These are phyloP conservation scores for Talaromyces stipitatus DNA, from an alignment of 495 filamentous ascomycete species.

Conservation along the genomic window DNA sequence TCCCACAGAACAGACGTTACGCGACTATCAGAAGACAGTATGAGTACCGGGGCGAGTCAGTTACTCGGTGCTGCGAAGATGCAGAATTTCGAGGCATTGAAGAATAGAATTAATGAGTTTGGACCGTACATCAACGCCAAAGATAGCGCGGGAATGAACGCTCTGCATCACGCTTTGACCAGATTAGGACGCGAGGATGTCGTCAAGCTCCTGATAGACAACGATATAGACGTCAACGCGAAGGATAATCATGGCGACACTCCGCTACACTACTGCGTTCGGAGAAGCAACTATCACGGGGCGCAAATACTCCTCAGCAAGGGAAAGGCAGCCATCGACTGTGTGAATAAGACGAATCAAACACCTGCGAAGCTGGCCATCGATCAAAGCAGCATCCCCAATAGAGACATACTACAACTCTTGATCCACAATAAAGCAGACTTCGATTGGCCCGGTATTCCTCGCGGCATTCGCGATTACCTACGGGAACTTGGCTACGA, in stretches of 20 bases:
- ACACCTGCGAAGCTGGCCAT: background rate
- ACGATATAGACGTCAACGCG: background rate
- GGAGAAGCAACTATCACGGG: background rate
- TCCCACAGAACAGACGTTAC: background rate
- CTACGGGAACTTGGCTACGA: no score
- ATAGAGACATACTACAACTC: background rate
- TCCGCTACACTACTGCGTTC: conserved; percentile 1
- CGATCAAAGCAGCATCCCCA: background rate
- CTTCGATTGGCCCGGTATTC: background rate
- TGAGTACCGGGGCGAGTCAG: background rate
- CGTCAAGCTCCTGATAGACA: conserved; percentile 2
- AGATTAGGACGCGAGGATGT: background rate
- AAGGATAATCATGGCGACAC: background rate
- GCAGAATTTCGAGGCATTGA: background rate
- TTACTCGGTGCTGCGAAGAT: conserved; percentile 6
- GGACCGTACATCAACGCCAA: conserved; percentile 3
- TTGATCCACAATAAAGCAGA: background rate
- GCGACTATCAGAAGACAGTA: background rate
- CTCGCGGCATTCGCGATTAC: background rate
- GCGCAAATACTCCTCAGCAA: background rate
- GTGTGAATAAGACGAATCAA: background rate
- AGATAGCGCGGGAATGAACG: conserved; percentile 6
- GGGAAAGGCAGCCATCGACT: background rate
- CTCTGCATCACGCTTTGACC: conserved; percentile 3
- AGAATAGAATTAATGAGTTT: background rate